Percentiles rank a stretch among this genome's conserved stretches.
Conservation (phyloP, 495 filamentous ascomycete genomes). For the Pyronema omphalodes region DNA sequence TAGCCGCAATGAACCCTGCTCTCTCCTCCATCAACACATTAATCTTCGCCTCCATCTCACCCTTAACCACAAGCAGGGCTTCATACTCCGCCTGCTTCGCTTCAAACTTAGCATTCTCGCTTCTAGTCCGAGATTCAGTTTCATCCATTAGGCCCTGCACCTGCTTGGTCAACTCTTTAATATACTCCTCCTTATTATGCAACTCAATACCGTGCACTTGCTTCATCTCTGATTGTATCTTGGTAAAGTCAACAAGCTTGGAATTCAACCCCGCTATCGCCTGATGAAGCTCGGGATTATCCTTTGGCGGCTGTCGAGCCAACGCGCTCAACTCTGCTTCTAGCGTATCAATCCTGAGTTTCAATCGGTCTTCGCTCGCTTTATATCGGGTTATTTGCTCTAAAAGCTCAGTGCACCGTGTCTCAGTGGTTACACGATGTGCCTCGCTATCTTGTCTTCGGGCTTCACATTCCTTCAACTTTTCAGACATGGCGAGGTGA, state of each 20-base stretch:
- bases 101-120: conserved; percentile 1
- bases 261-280: conserved; percentile 6
- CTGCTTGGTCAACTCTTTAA: conserved; percentile 4
- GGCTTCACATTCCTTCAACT: neutral
- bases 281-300: conserved; percentile 1
- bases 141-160: conserved; percentile 8
- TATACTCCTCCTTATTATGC: conserved; percentile 2
- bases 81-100: conserved; percentile 8
- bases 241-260: conserved; percentile 6
- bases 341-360: neutral
- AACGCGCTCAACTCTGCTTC: neutral
- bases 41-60: conserved; percentile 3
- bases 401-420: neutral
- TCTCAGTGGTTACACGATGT: neutral
- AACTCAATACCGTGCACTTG: neutral
- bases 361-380: neutral
- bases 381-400: neutral
- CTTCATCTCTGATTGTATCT: neutral
- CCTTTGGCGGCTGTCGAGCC: neutral
- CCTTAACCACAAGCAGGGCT: neutral
- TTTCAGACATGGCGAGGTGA: too few relatives aligned
- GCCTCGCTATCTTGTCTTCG: neutral
- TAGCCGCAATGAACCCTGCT: conserved; percentile 8
- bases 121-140: neutral
- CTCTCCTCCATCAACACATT: conserved; percentile 14